Evolutionary conservation across 176 grass and related monocot genomes (phyloP).

Genomic region (Luzula sylvatica): DNA sequence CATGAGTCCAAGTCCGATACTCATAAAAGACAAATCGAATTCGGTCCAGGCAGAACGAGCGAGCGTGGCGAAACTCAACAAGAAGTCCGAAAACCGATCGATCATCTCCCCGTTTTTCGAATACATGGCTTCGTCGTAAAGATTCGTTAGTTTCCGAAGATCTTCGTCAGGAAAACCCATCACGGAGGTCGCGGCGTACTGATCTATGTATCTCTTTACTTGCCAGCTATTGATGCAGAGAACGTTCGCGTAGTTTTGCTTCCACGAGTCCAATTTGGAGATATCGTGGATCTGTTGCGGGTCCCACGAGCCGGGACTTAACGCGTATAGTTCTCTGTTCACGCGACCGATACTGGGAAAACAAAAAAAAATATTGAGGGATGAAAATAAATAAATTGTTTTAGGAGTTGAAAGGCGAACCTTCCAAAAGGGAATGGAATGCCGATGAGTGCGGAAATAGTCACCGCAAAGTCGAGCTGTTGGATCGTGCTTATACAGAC

Average conservation of each 20-base stretch:
- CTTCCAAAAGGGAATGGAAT: slow-evolving; percentile 99
- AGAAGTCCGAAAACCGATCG: slow-evolving; percentile 67
- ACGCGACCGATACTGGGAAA: slow-evolving; percentile 80
- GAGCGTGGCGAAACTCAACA: slow-evolving; percentile 76
- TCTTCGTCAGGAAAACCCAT: slow-evolving; percentile 81
- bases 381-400: slow-evolving; percentile 1
- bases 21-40: slow-evolving; percentile 74
- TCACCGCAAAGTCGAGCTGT: slow-evolving; percentile 97
- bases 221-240: slow-evolving; percentile 93
- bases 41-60: slow-evolving; percentile 98
- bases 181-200: slow-evolving; percentile 80
- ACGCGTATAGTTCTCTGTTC: slow-evolving; percentile 79
- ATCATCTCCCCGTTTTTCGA: slow-evolving; percentile 36
- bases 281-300: slow-evolving; percentile 22
- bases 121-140: slow-evolving; percentile 60
- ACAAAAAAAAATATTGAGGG: not conserved
- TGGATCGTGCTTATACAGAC: slow-evolving; percentile 75
- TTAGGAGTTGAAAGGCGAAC: slow-evolving; percentile 20
- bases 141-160: slow-evolving; percentile 33
- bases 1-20: slow-evolving; percentile 58
- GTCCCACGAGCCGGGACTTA: slow-evolving; percentile 70
- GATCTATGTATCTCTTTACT: slow-evolving; percentile 91
- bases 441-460: slow-evolving; percentile 84
- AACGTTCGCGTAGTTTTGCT: slow-evolving; percentile 60
- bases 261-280: slow-evolving; percentile 67